Conservation (phyloP, 345 rosid species). For the Melastoma malabathricum region DNA sequence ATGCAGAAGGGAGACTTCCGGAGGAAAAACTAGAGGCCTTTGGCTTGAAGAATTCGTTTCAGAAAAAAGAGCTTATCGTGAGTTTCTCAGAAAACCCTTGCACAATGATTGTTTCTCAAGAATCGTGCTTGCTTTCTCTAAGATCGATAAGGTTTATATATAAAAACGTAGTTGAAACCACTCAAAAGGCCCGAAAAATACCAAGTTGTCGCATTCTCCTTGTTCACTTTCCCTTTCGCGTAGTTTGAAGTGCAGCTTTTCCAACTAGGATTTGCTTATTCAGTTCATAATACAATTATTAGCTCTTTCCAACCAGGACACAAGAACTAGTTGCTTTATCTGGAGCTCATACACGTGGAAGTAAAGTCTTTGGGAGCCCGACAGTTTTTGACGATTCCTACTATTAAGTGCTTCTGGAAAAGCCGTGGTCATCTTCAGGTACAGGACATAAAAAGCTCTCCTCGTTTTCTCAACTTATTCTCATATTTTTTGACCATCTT, state of each 20-base stretch:
- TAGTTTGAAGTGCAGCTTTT: too few relatives aligned
- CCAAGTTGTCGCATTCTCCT: too few relatives aligned
- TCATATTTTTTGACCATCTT: too few relatives aligned
- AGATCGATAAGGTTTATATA: too few relatives aligned
- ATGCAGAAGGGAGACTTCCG: constrained; percentile 80
- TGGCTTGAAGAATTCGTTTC: constrained; percentile 63
- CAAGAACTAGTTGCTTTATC: constrained; percentile 73
- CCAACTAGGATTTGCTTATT: too few relatives aligned
- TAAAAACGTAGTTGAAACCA: too few relatives aligned
- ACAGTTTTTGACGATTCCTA: constrained; percentile 62
- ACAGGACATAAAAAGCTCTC: constrained; percentile 7
- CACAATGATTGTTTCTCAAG: too few relatives aligned
- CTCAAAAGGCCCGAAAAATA: too few relatives aligned
- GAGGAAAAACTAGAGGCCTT: constrained; percentile 53
- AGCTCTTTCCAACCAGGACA: constrained; percentile 24
- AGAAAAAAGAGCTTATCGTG: constrained; percentile 82
- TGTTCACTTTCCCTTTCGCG: too few relatives aligned
- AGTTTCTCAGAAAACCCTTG: constrained; percentile 18
- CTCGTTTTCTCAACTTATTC: not conserved
- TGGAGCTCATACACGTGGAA: constrained; percentile 86
- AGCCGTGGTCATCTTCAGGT: constrained; percentile 80
- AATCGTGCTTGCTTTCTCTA: too few relatives aligned
- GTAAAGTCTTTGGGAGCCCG: constrained; percentile 84
- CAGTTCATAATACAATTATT: not conserved
- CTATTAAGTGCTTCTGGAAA: constrained; percentile 69